Percentiles rank a stretch among this genome's conserved stretches.
Evolutionary conservation across 352 stramenopile species (phyloP).

Genomic region (Pythium volutum): DNA sequence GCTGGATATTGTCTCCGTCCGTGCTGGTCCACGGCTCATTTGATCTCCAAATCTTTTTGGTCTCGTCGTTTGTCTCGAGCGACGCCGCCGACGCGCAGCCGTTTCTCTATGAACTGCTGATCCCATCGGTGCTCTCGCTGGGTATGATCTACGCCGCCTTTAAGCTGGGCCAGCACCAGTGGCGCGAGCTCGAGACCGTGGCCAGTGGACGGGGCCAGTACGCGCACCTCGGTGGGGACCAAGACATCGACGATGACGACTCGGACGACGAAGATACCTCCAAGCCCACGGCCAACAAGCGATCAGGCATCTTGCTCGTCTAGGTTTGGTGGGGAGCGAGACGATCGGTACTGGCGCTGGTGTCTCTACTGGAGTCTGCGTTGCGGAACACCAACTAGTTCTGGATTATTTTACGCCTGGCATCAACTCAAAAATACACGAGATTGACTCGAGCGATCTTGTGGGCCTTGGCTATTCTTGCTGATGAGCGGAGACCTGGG

Average conservation of each 20-base stretch:
- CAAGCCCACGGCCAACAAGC: slow-evolving; percentile 11
- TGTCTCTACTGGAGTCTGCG: too few relatives aligned
- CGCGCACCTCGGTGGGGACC: slow-evolving; percentile 27
- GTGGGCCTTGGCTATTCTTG: too few relatives aligned
- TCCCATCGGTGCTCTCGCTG: slow-evolving; percentile 31
- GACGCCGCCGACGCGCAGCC: slow-evolving; percentile 32
- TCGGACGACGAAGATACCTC: slow-evolving; percentile 30
- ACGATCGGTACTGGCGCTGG: not conserved
- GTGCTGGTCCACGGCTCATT: slow-evolving; percentile 60
- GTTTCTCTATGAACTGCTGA: slow-evolving; percentile 33
- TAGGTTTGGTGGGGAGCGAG: slow-evolving; percentile 9
- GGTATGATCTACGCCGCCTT: slow-evolving; percentile 24
- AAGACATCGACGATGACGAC: slow-evolving; percentile 32
- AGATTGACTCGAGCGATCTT: too few relatives aligned
- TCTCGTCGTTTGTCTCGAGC: slow-evolving; percentile 39
- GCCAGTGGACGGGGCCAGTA: slow-evolving; percentile 5
- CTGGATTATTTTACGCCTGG: too few relatives aligned
- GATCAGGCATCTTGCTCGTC: slow-evolving; percentile 41
- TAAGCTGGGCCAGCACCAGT: slow-evolving; percentile 11
- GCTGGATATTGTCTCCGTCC: slow-evolving; percentile 36
- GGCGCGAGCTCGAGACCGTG: slow-evolving; percentile 4
- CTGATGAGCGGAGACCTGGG: too few relatives aligned
- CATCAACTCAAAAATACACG: too few relatives aligned
- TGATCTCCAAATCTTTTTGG: slow-evolving; percentile 55
- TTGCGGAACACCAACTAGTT: not conserved